Percentiles rank a stretch among this genome's conserved stretches.
phyloP scores from a whole-genome alignment of 306 rosid genomes.

The Cucurbita pepo region DNA sequence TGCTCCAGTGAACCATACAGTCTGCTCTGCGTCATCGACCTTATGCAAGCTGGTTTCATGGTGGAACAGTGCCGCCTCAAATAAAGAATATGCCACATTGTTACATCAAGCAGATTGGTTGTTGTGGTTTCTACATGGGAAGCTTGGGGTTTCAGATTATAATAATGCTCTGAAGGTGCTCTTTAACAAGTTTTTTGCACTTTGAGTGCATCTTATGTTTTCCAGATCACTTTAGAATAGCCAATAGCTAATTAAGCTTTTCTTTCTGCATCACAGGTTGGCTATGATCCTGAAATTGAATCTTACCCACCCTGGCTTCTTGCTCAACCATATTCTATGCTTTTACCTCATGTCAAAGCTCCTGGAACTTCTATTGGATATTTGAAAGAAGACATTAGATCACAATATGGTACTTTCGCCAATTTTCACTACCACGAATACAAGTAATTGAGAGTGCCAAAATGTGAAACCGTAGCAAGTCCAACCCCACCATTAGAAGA shows the following conservation, averaged over 20 bases:
- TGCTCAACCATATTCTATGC: conserved; percentile 53
- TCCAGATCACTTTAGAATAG: background rate
- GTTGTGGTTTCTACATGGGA: conserved; percentile 89
- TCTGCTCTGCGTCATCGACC: conserved; percentile 71
- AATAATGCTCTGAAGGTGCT: conserved; percentile 77
- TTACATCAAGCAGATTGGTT: conserved; percentile 97
- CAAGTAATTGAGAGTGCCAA: background rate
- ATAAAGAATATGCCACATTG: conserved; percentile 41
- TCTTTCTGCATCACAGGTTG: conserved; percentile 41
- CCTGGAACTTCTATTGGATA: conserved; percentile 70
- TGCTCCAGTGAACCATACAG: conserved; percentile 90
- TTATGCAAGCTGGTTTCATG: conserved; percentile 75
- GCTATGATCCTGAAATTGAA: conserved; percentile 84
- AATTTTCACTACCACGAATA: background rate
- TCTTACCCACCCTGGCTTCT: conserved; percentile 78
- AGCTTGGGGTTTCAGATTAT: conserved; percentile 73
- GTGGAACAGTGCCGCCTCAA: conserved; percentile 47
- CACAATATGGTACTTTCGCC: conserved; percentile 31
- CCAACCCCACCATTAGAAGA: too few relatives aligned
- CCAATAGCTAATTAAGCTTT: background rate
- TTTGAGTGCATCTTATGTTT: background rate
- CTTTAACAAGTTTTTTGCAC: background rate
- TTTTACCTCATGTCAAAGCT: conserved; percentile 61
- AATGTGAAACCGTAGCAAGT: background rate
- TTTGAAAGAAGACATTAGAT: conserved; percentile 46